Evolutionary conservation across 306 rosid species (phyloP), one percentile per base, ranked within the genome.

Genomic region (Medicago truncatula): DNA sequence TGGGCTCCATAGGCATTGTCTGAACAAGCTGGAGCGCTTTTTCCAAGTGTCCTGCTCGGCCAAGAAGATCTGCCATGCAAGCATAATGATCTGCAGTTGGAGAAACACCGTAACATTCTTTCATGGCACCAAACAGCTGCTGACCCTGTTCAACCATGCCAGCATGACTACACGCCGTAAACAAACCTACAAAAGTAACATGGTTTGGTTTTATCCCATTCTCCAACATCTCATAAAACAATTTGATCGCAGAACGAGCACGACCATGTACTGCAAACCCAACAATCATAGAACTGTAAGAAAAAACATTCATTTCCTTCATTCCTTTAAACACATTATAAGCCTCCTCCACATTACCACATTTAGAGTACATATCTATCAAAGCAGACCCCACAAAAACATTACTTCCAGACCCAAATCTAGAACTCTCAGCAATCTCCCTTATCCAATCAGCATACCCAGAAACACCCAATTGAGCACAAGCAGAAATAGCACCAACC

Each of bases 351-450:
- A 90, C 84, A 72, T 81, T 79, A 25, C 96, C 97, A 79, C 98
- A 91, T 68, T 91, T 91, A 0, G 96, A 85, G 76, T 88, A 91
- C 97, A 89, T 91, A 76, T 93, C 92, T 9, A 93, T 84, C 74
- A 89, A 70, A 7, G 96, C 93, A 11, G 97, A 93, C 43, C 97
- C 98, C 84, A 93, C 97, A 38, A 93, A 78, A 14, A 93, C 91
- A 85, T 78, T 82, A 71, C 71, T 83, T 41, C 67, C 57, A 15
- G 87, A 83, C 41, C 87, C 80, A 71, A 83, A 86, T 61, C 87
- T 83, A 18, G 81, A 88, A 49, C 56, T 82, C 78, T 82, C 93
- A 34, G 94, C 91, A 82, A 91, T 65, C 56, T 77, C 85, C 54
- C 84, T 81, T 39, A 91, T 80, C 94, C 96, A 91, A 8, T 82